Evolutionary conservation across 306 rosid genomes (phyloP), one percentile per base, ranked within the genome.

Genomic region (Hippophae gyantsensis): DNA sequence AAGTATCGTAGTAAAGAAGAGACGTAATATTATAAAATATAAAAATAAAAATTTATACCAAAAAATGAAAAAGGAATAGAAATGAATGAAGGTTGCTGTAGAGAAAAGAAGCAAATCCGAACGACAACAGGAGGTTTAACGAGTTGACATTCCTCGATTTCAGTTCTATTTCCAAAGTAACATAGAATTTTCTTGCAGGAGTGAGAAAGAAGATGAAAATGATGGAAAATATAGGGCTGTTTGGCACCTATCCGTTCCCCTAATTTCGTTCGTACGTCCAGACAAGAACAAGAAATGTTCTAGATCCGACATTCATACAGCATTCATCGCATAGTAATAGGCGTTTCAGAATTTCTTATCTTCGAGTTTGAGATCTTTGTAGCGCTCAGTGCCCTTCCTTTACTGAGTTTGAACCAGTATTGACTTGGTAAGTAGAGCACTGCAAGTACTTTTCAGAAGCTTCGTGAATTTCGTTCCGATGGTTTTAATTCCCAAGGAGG

Each of bases 221-320:
- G 63, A 73, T 43, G 62, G 67, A 48, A 67, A 54, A 57, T 52
- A 10, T 27, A 48, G 65, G 63, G 54, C 41, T 62, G 54, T 42
- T 69, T 60, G 73, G 5, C 57, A 62, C 80, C 78, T 83, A 80
- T 64, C 76, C 82, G 69, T 76, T 45, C 66, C 46, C 58, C 27
- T 58, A 13, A 64, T 71, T 75, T 65, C 71, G 82, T 74, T 87
- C 87, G 71, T 69, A 61, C 62, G 38, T 27, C 54, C 52, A 49
- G 75, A 61, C 78, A 58, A 18, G 38, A 58, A 66, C 79, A 62
- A 60, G 65, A 62, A 81, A 72, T 73, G 89, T 76, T 74, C 65
- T 76, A 78, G 95, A 87, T 87, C 85, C 93, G 78, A 69, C 46
- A 64, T 59, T 68, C 63, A 64, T 50, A 44, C 79, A 47, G 52